Evolutionary conservation across 768 basidiomycete species (phyloP).

Genomic region (Auricularia sp.): DNA sequence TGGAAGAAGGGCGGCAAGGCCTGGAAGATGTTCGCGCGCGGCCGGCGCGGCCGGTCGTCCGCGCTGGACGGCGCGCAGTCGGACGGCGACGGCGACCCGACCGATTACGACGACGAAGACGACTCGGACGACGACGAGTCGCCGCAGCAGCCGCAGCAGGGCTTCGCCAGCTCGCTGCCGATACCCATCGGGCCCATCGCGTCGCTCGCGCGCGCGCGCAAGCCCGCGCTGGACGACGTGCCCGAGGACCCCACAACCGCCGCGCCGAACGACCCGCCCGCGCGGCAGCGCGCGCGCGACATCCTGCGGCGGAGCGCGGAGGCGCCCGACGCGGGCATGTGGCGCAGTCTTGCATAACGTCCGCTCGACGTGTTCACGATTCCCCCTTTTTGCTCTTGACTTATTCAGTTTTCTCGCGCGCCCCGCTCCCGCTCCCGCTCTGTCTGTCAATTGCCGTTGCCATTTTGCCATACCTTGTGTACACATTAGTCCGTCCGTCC

Average conservation of each 20-base stretch:
- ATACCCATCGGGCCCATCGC: constrained; percentile 40
- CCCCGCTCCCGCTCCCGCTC: no score
- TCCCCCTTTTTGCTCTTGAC: no score
- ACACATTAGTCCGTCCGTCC: no score
- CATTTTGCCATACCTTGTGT: no score
- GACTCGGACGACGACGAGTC: constrained; percentile 17
- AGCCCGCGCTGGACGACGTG: not conserved
- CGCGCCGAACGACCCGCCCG: not conserved
- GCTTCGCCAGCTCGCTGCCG: constrained; percentile 49
- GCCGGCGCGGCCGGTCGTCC: constrained; percentile 20
- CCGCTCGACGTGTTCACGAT: no score
- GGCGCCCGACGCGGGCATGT: constrained; percentile 66
- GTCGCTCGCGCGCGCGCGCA: constrained; percentile 20
- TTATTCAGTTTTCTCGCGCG: no score
- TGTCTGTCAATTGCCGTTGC: no score
- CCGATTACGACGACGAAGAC: constrained; percentile 13
- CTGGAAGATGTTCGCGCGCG: constrained; percentile 48
- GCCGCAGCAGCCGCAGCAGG: constrained; percentile 7
- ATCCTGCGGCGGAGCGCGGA: constrained; percentile 62
- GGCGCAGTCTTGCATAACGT: constrained; percentile 58
- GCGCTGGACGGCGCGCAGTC: constrained; percentile 16
- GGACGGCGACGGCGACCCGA: constrained; percentile 2
- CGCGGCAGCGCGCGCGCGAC: constrained; percentile 44
- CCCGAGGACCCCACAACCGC: not conserved
- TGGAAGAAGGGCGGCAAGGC: constrained; percentile 56